phyloP scores from a whole-genome alignment of 108 stramenopile species.

The Conticribra weissflogii region DNA sequence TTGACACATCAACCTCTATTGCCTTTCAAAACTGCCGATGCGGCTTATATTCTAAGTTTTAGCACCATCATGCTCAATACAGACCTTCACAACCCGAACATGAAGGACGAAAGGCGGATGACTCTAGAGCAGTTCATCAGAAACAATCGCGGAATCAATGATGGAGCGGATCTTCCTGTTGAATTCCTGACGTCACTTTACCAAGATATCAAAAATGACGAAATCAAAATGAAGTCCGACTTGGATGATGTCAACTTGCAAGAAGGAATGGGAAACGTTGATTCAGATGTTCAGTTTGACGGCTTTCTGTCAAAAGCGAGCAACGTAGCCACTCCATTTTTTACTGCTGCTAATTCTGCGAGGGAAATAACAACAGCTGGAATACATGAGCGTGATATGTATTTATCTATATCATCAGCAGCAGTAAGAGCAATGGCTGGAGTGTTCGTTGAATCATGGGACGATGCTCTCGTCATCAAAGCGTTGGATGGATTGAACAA shows the following conservation, averaged over 20 bases:
- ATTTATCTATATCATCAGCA: constrained; percentile 68
- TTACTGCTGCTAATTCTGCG: constrained; percentile 62
- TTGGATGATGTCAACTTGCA: constrained; percentile 48
- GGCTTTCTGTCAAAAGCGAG: constrained; percentile 59
- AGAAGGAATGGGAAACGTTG: constrained; percentile 38
- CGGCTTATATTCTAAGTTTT: constrained; percentile 93
- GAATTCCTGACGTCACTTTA: constrained; percentile 87
- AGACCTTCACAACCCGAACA: constrained; percentile 89
- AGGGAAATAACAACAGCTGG: constrained; percentile 61
- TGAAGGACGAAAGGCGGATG: constrained; percentile 90
- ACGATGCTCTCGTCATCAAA: constrained; percentile 82
- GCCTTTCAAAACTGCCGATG: constrained; percentile 85
- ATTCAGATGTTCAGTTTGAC: constrained; percentile 62
- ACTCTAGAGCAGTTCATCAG: constrained; percentile 90
- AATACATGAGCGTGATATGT: constrained; percentile 94
- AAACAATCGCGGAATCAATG: constrained; percentile 94
- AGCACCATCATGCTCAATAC: constrained; percentile 95
- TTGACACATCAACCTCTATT: constrained; percentile 26
- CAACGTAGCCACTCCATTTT: constrained; percentile 65
- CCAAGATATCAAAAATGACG: constrained; percentile 73
- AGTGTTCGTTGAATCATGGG: constrained; percentile 83
- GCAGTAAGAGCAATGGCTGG: constrained; percentile 72
- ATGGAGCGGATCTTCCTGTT: constrained; percentile 82
- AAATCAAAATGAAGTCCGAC: constrained; percentile 76
- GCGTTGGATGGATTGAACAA: constrained; percentile 77